phyloP scores from a whole-genome alignment of 2,329 filamentous ascomycete genomes.

The Shiraia sp. region DNA sequence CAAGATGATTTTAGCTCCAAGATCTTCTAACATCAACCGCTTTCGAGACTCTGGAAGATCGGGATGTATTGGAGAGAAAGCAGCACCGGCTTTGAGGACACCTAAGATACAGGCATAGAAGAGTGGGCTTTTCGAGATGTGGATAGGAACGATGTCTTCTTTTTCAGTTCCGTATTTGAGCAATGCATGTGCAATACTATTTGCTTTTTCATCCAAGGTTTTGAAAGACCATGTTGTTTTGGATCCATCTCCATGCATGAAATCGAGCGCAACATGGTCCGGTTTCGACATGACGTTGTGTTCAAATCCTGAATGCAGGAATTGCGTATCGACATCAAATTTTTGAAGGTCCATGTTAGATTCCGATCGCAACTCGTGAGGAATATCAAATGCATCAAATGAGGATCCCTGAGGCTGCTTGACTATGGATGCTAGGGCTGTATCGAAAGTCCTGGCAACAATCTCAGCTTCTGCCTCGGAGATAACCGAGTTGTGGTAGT shows the following conservation, averaged over 20 bases:
- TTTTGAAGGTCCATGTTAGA: conserved; percentile 25
- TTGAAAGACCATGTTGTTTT: conserved; percentile 40
- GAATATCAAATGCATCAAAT: conserved; percentile 27
- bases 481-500: conserved; percentile 52
- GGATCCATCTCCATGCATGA: conserved; percentile 35
- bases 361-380: conserved; percentile 23
- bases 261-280: conserved; percentile 44
- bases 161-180: conserved; percentile 20
- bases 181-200: conserved; percentile 38
- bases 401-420: conserved; percentile 22
- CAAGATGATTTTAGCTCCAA: conserved; percentile 36
- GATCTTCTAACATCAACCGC: conserved; percentile 39
- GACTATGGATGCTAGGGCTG: conserved; percentile 29
- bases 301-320: conserved; percentile 48
- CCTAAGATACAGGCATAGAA: conserved; percentile 46
- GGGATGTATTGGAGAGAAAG: conserved; percentile 44
- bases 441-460: conserved; percentile 35
- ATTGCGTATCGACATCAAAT: conserved; percentile 6
- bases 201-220: conserved; percentile 34
- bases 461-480: conserved; percentile 29
- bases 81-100: conserved; percentile 46
- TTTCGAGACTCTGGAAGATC: conserved; percentile 41
- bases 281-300: conserved; percentile 34
- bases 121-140: conserved; percentile 37
- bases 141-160: conserved; percentile 43